phyloP scores from a whole-genome alignment of 1,139 yeast genomes.

The Taphrina sp. region DNA sequence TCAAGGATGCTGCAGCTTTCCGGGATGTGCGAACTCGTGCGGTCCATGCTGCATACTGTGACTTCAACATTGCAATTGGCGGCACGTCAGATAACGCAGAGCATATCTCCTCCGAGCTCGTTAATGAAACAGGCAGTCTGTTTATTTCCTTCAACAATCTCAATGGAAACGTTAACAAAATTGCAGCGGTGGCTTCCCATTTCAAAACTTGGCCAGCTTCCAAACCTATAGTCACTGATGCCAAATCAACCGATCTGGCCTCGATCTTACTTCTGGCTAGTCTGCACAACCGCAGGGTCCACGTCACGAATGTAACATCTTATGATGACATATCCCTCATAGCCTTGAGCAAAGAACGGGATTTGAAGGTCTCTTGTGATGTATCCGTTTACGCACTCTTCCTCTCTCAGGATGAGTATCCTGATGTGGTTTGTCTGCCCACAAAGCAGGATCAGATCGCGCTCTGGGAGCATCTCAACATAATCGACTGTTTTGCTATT shows the following conservation, averaged over 20 bases:
- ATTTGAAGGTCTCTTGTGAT: constrained; percentile 83
- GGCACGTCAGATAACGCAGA: constrained; percentile 71
- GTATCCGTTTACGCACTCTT: constrained; percentile 79
- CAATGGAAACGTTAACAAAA: constrained; percentile 58
- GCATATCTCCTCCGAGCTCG: constrained; percentile 57
- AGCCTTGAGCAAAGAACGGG: constrained; percentile 79
- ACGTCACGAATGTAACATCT: constrained; percentile 79
- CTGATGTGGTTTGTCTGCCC: constrained; percentile 71
- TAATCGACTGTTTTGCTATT: constrained; percentile 82
- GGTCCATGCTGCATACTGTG: constrained; percentile 69
- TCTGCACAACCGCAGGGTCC: constrained; percentile 79
- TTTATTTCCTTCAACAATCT: constrained; percentile 78
- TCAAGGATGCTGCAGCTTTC: constrained; percentile 65
- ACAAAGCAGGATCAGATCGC: constrained; percentile 74
- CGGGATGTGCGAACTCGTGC: constrained; percentile 54
- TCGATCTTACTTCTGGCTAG: constrained; percentile 87
- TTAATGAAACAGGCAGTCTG: constrained; percentile 71
- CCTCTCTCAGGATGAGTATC: constrained; percentile 68
- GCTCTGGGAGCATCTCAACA: constrained; percentile 71
- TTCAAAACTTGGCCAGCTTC: constrained; percentile 78
- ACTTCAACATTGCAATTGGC: constrained; percentile 78
- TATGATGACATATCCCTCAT: constrained; percentile 81
- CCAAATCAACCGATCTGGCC: constrained; percentile 86
- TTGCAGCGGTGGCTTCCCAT: constrained; percentile 73
- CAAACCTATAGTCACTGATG: constrained; percentile 90